Base-by-base conservation (phyloP, 345 rosid species). In the Hirschfeldia incana region DNA sequence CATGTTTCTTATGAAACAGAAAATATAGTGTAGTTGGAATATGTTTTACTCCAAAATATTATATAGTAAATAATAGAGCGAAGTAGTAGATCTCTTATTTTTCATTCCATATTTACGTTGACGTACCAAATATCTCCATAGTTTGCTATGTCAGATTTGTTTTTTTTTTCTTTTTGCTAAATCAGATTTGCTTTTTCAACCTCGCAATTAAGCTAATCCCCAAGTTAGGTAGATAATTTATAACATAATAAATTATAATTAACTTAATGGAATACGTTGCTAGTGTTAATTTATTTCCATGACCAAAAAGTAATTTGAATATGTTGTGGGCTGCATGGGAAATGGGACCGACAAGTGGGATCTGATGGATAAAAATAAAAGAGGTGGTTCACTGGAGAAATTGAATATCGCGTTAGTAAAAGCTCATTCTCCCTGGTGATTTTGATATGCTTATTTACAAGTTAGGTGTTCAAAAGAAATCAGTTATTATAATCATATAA, bases 281-380 rank as follows among this genome's bases (percentile, higher is more conserved):
- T 53, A 53, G 59, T 53, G 59, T 53, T 53, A 53, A 15, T 51
- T 32, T 55, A 10, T 11, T 39, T 29, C 42, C 10, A 53, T 13
- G 49, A 29, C 59, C 37, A 34, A 67, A 66, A 69, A 2, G 51
- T 17, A 15, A 69, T 34, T 51, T 64, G 77, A 78, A 67, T 67
- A 72, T 78, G 77, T 72, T 78, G 67, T 65, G 37, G 72, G 81
- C 46, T 78, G 62, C 73, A 72, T 78, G 73, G 82, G 3, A 71
- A 66, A 67, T 72, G 77, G 77, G 77, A 51, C 8, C 69, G 17
- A 33, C 37, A 63, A 65, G 77, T 53, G 60, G 72, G 65, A 28
- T 58, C 30, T 6, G n/a, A 53, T 57, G 36, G 63, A 65, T 65
- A 65, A 70, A 72, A 72, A 70, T 65, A 64, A 70, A 72, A 73